phyloP scores from a whole-genome alignment of 106 monocot species.

The Acorus gramineus region DNA sequence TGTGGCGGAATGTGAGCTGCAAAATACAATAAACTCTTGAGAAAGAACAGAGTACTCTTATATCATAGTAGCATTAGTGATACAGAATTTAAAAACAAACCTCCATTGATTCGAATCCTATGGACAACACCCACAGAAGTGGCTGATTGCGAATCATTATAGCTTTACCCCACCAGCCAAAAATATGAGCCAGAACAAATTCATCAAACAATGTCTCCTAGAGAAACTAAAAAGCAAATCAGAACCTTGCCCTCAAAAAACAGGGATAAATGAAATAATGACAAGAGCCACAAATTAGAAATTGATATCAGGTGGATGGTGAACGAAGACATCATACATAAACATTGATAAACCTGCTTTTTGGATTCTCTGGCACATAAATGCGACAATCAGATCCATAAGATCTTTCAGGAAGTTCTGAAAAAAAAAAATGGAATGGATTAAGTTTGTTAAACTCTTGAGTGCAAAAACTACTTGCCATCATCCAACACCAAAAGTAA shows the following conservation, averaged over 20 bases:
- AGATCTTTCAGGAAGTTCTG: constrained; percentile 93
- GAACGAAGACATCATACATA: constrained; percentile 80
- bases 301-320: constrained; percentile 17
- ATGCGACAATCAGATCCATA: constrained; percentile 94
- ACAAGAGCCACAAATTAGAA: background rate
- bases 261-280: background rate
- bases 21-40: constrained; percentile 2
- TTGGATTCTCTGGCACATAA: constrained; percentile 93
- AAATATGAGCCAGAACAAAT: constrained; percentile 92
- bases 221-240: constrained; percentile 34
- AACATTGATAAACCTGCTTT: constrained; percentile 93
- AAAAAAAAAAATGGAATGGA: constrained; percentile 1
- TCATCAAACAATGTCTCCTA: constrained; percentile 98
- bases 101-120: constrained; percentile 97
- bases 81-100: constrained; percentile 19
- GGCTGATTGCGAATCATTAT: constrained; percentile 98
- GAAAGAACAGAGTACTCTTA: too few species aligned
- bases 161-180: constrained; percentile 98
- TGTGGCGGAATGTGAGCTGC: constrained; percentile 94
- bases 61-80: too few species aligned
- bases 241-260: constrained; percentile 16
- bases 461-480: too few species aligned
- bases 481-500: too few species aligned
- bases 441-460: background rate
- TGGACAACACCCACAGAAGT: constrained; percentile 90